Percentiles rank a stretch among this genome's conserved stretches.
Evolutionary conservation across 139 green algal genomes (phyloP).

Genomic region (Desmodesmus armatus): DNA sequence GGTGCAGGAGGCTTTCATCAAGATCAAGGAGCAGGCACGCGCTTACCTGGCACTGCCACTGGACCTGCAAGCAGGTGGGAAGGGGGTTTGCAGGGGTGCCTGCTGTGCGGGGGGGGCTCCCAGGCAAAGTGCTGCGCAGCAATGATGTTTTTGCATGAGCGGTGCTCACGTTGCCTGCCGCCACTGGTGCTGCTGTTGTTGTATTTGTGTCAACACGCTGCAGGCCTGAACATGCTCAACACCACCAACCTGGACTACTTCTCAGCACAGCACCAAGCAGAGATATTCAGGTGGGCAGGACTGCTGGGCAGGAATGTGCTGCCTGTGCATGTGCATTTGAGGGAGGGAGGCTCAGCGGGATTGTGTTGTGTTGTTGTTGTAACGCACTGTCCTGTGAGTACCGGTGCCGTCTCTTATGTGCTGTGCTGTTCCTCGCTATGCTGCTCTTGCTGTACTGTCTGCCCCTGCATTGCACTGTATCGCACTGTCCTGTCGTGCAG

Average conservation of each 20-base stretch:
- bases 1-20: conserved; percentile 98
- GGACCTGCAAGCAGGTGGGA: conserved; percentile 36
- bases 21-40: conserved; percentile 92
- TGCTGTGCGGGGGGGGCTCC: too few relatives aligned
- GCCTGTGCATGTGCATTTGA: too few relatives aligned
- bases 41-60: conserved; percentile 62
- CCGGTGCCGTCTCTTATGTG: too few relatives aligned
- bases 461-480: too few relatives aligned
- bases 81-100: too few relatives aligned
- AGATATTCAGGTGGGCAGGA: conserved; percentile 92
- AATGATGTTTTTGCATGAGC: not conserved
- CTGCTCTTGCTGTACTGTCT: too few relatives aligned
- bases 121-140: not conserved
- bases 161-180: not conserved
- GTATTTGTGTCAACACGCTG: not conserved
- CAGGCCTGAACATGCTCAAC: conserved; percentile 93
- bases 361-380: too few relatives aligned
- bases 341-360: too few relatives aligned
- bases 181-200: not conserved
- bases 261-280: conserved; percentile 81
- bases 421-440: too few relatives aligned
- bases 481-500: too few relatives aligned
- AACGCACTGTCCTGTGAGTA: too few relatives aligned
- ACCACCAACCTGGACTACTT: conserved; percentile 99
- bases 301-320: too few relatives aligned